These are phyloP conservation scores for Pichia phayaonensis DNA, from an alignment of 805 yeast genomes.

Conservation along the genomic window DNA sequence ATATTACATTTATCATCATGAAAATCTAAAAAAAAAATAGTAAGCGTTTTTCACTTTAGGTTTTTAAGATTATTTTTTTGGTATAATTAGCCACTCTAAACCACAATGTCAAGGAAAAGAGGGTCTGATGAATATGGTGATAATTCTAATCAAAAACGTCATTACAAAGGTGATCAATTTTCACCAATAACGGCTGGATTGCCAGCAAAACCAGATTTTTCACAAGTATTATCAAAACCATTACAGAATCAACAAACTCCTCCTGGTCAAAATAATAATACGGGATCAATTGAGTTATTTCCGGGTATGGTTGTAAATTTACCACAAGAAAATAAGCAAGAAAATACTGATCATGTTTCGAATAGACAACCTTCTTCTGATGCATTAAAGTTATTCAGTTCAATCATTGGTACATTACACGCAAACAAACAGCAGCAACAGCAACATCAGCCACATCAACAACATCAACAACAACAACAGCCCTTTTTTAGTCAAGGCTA, in stretches of 20 bases:
- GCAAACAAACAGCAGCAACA: neutral
- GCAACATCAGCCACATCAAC: neutral
- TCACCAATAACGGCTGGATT: neutral
- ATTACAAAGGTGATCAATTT: neutral
- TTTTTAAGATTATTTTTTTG: no score
- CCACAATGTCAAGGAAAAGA: neutral
- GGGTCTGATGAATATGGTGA: neutral
- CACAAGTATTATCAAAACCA: neutral
- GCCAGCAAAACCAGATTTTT: slow-evolving; percentile 6
- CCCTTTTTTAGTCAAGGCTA: neutral
- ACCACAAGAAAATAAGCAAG: neutral
- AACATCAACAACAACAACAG: neutral
- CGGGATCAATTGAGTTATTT: slow-evolving; percentile 4
- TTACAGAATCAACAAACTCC: neutral
- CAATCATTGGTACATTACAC: slow-evolving; percentile 2
- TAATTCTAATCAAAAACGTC: neutral
- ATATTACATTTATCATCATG: neutral
- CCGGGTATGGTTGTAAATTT: slow-evolving; percentile 11
- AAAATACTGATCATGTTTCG: neutral
- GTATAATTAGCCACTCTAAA: neutral
- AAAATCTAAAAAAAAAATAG: neutral
- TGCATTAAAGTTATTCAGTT: neutral
- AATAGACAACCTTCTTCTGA: slow-evolving; percentile 3
- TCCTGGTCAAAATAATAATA: neutral
- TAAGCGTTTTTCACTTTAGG: no score